Base-by-base conservation (phyloP, 768 basidiomycete genomes). In the Lactarius evosmus region DNA sequence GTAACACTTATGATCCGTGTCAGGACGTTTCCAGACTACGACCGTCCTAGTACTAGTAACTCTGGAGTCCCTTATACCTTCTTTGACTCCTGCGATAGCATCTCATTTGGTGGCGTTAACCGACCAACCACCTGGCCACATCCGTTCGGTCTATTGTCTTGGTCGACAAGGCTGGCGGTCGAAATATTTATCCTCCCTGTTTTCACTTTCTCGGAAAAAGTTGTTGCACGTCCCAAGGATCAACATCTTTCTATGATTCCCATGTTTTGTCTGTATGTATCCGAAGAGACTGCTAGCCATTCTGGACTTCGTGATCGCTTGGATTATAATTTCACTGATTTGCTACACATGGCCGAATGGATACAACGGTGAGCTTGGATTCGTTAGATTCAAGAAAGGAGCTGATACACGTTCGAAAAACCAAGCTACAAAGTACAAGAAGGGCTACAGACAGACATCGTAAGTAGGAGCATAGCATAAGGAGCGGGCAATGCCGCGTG, bases 371-470 rank as follows among this genome's bases (percentile, higher is more conserved):
- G 14, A 17, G 14, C 16, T 25, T 50, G 29, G 30, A 51, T 51
- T 29, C 22, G 17, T 27, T 17, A 33, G 16, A n/a, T 16, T 30
- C 49, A 14, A 2, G 25, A 50, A 61, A 14, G 34, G 34, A 19
- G 30, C 54, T 11, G 46, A 33, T 51, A 58, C 56, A 58, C 44
- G 19, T 36, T 41, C 25, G 22, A 41, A 41, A 11, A 1, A 56
- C 27, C 49, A 56, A 32, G 52, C 12, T 52, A 63, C 56, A 63
- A n/a, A 19, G 12, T 44, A 58, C 12, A 14, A 29, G 36, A 30
- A 58, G 29, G 12, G 32, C 49, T 65, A 65, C 64, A 65, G 40
- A 38, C 30, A 51, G 41, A 8, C 33, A 50, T 25, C 54, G 27
- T 49, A 65, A 44, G 36, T 60, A 53, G 27, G 6, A 51, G 17